phyloP scores from a whole-genome alignment of 192 early-diverging fungal species.

The Backusella morwellensis region DNA sequence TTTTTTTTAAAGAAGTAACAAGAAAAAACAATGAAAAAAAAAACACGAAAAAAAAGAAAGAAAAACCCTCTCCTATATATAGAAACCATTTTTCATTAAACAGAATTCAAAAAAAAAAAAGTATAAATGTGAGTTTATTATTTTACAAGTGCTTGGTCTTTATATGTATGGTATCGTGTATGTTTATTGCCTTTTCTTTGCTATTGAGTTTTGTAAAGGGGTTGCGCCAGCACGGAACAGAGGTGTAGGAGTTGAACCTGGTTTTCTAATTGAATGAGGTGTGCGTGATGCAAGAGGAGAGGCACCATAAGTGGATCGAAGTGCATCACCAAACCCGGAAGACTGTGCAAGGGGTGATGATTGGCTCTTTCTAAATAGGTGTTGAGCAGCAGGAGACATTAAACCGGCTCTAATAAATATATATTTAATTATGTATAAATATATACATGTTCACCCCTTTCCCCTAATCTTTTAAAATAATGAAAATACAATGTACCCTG shows the following conservation, averaged over 20 bases:
- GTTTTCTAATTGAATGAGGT: not conserved
- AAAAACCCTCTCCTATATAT: not conserved
- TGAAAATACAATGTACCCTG: not conserved
- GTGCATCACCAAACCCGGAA: constrained; percentile 23
- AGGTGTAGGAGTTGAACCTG: constrained; percentile 25
- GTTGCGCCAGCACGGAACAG: constrained; percentile 27
- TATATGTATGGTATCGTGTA: not conserved
- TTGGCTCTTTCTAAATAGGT: constrained; percentile 23
- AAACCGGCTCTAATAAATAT: constrained; percentile 24
- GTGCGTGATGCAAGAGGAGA: not conserved
- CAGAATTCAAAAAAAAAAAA: not conserved
- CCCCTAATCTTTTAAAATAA: not conserved
- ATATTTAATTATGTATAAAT: not conserved
- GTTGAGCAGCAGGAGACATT: constrained; percentile 34
- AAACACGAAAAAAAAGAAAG: not conserved
- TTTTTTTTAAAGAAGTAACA: not conserved
- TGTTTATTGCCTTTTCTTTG: not conserved
- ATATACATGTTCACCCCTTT: no score
- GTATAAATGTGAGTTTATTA: not conserved
- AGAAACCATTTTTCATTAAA: not conserved
- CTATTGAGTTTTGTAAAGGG: not conserved
- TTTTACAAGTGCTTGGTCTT: not conserved
- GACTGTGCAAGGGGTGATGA: constrained; percentile 14
- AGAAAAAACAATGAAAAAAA: not conserved
- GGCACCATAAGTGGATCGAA: constrained; percentile 30